Evolutionary conservation across 2,329 filamentous ascomycete genomes (phyloP), one percentile per base, ranked within the genome.

Genomic region (Scedosporium apiospermum): DNA sequence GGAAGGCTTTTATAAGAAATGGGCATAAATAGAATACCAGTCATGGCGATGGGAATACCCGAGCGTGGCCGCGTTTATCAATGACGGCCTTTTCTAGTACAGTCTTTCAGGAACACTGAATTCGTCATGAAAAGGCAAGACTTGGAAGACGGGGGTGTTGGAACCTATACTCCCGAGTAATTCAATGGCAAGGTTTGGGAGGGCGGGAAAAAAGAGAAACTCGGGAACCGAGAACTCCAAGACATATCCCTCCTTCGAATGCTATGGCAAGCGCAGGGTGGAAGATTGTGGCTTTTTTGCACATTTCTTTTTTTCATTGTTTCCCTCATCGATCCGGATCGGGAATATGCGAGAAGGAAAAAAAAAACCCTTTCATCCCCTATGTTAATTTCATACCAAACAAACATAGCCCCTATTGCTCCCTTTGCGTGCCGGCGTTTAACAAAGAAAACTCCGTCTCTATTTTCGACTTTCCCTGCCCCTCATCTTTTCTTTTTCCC

Each of bases 261-360:
- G 10, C 34, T 12, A 12, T 38, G 34, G 34, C 34, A 38, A 12
- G 34, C 34, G 10, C 34, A 38, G 4, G 34, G 10, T 14, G 10
- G 2, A 38, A 14, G 10, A 38, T 16, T 16, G 62, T 14, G 42
- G 21, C 27, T 46, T 64, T 64, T 55, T 62, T 64, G 61, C 58
- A 58, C 62, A 62, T 64, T 55, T 63, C 57, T 61, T 63, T 61
- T 63, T 55, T 55, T 26, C 51, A 55, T 55, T 55, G 51, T 23
- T 55, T 55, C 51, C 51, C 51, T 55, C 12, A 55, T 14, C 58
- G n/a, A 60, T 27, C 38, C 38, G 53, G 18, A 49, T 44, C 14
- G 58, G 41, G 38, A 42, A 46, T 18, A 42, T 46, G 38, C 21
- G 53, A 26, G 18, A 38, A 38, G 7, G 49, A n/a, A 55, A 49